Evolutionary conservation across 148 eudicot species (phyloP).

Genomic region (Polygonum maritimum): DNA sequence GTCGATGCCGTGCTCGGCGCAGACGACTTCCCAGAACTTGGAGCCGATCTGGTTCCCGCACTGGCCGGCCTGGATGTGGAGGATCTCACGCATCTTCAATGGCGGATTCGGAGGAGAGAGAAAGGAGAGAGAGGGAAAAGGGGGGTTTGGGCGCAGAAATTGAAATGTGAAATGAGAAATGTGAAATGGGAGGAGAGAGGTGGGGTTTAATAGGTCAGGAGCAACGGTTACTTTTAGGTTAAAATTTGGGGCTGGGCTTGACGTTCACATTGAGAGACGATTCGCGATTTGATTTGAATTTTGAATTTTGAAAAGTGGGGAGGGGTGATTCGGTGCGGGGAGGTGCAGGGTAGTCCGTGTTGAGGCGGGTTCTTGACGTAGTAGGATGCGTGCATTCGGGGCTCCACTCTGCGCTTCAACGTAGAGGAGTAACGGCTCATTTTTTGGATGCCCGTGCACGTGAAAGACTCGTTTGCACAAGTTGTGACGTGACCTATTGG

Average conservation of each 20-base stretch:
- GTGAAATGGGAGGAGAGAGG: background rate
- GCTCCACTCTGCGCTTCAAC: background rate
- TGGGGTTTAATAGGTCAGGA: background rate
- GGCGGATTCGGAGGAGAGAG: background rate
- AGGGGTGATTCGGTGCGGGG: background rate
- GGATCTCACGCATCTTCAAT: slow-evolving; percentile 1
- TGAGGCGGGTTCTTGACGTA: background rate
- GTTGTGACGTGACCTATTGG: too few species aligned
- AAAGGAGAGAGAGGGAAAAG: background rate
- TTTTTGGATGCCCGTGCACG: too few species aligned
- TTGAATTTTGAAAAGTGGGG: background rate
- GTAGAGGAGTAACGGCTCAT: background rate
- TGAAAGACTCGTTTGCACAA: too few species aligned
- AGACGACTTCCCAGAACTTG: slow-evolving; percentile 8
- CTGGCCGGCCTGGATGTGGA: background rate
- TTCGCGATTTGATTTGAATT: background rate
- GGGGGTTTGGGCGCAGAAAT: background rate
- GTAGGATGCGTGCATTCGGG: background rate
- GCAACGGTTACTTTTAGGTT: background rate
- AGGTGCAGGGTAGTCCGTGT: background rate
- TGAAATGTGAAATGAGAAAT: background rate
- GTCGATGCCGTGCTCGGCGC: slow-evolving; percentile 22
- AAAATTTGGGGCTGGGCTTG: background rate
- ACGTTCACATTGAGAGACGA: background rate
- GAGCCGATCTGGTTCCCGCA: slow-evolving; percentile 19